Base-by-base conservation (phyloP, 2,329 filamentous ascomycete species). In the Sporothrix euskadiensis region DNA sequence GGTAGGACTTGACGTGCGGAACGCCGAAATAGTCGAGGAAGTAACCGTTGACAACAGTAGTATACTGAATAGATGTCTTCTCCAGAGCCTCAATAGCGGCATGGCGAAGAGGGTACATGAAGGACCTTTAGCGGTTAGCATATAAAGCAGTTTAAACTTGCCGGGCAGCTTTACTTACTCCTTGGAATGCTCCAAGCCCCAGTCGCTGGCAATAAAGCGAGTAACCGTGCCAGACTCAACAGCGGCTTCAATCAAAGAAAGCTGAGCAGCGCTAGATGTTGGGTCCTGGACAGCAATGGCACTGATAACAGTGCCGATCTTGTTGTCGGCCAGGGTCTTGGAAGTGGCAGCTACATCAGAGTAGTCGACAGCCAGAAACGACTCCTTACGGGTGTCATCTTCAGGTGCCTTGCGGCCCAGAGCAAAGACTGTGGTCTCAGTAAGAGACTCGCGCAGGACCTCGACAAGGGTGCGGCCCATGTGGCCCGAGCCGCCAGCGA, bases 1-100 rank as follows among this genome's bases (percentile, higher is more conserved):
- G 75, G 75, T 85, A 78, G 1, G 81, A 82, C 73, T 80, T 78
- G 57, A 82, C 75, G 12, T 78, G 73, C 1, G 83, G 83, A 71
- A 80, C 78, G 47, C 81, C 83, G 77, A 78, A 85, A 76, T 84
- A 85, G 74, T 86, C 84, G 76, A 85, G 79, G 76, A 86, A 85
- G 73, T 81, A 83, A 3, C 84, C 84, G 30, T 80, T 83, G 44
- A 80, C 77, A 4, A 85, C 75, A 7, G 78, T 76, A 0, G 83
- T 84, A 69, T 79, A 82, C 69, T 84, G 78, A 1, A 85, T 79
- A 1, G 74, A 74, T 1, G 79, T 81, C 7, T 78, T 71, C 56
- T 80, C 75, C 16, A 84, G 77, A 3, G 54, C 73, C 9, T 61
- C 61, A 1, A 47, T 49, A 9, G 61, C 44, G 6, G 65, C 65